Conservation (phyloP, 2,329 filamentous ascomycete genomes). For the Sporothrix pallida region DNA sequence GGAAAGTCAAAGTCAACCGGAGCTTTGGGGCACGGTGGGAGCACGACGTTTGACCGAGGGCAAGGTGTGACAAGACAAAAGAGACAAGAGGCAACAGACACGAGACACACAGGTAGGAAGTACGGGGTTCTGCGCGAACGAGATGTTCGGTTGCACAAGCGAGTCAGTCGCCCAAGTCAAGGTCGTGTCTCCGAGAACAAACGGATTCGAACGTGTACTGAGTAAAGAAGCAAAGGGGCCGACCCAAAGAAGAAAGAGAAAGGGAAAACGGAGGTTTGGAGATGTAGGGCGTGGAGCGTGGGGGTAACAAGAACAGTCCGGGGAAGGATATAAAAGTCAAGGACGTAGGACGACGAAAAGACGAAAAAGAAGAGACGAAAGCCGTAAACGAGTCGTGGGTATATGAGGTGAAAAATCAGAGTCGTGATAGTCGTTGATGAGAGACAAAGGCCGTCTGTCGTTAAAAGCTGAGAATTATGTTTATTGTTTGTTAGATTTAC, state of each 20-base stretch:
- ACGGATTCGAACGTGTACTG: background rate
- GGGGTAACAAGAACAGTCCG: background rate
- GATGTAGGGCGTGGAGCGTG: background rate
- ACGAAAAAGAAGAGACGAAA: background rate
- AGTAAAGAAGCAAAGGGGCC: conserved; percentile 6
- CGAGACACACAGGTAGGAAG: background rate
- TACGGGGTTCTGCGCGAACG: conserved; percentile 4
- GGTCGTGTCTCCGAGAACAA: background rate
- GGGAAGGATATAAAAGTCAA: background rate
- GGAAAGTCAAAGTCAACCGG: background rate
- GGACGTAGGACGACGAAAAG: background rate
- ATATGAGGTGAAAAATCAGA: background rate
- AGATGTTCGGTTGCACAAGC: background rate
- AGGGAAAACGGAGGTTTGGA: background rate
- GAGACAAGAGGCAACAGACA: background rate
- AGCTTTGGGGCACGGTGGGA: conserved; percentile 11
- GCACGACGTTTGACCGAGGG: conserved; percentile 23
- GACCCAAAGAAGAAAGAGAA: background rate
- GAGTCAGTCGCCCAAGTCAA: conserved; percentile 16
- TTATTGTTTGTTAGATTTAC: conserved; percentile 26
- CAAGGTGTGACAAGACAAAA: conserved; percentile 18
- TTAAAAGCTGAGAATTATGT: background rate
- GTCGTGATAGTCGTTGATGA: conserved; percentile 20
- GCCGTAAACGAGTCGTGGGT: background rate
- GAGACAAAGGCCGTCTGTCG: background rate